Base-by-base conservation (phyloP, 2,329 filamentous ascomycete genomes). In the Colletotrichum nymphaeae region DNA sequence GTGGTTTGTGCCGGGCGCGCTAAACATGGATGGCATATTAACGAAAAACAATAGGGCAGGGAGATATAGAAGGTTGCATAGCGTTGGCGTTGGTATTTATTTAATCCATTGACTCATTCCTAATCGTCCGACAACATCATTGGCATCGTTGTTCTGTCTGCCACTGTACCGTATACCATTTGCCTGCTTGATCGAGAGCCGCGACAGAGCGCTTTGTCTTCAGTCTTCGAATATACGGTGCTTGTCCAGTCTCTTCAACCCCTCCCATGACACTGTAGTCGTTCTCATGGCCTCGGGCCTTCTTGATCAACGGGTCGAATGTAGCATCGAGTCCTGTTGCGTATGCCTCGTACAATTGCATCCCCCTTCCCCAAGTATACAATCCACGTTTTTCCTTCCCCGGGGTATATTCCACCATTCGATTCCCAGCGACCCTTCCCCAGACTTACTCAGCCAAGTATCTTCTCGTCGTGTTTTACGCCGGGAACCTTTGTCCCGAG, bases 11-110 rank as follows among this genome's bases (percentile, higher is more conserved):
- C 4, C 24, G 14, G 24, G 49, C 28, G 16, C 16, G 30, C 16
- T 11, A 37, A 5, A 37, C 22, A 6, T n/a, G 32, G 35, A 22
- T 24, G 24, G 12, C 28, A 65, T 7, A 53, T 24, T 16, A 22
- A 57, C 12, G 24, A n/a, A 24, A 46, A 22, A 42, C 37, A 42
- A 14, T 16, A 37, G 4, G 24, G 4, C 2, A 26, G n/a, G n/a
- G 46, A 63, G 22, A 30, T 16, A 60, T 65, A 60, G 35, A 46
- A 72, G 69, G n/a, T 69, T 79, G 82, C 84, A 85, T 86, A 86
- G 84, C 84, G 84, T 78, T 72, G 84, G 84, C 82, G 84, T 86
- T 82, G 75, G 77, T 71, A 66, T 71, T 71, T 62, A 66, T 73
- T 66, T 66, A 56, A 56, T 69, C 60, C 56, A 63, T 66, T 63